Percentiles rank a stretch among this genome's conserved stretches.
phyloP scores from a whole-genome alignment of 768 basidiomycete genomes.

The Lactifluus rugatus region DNA sequence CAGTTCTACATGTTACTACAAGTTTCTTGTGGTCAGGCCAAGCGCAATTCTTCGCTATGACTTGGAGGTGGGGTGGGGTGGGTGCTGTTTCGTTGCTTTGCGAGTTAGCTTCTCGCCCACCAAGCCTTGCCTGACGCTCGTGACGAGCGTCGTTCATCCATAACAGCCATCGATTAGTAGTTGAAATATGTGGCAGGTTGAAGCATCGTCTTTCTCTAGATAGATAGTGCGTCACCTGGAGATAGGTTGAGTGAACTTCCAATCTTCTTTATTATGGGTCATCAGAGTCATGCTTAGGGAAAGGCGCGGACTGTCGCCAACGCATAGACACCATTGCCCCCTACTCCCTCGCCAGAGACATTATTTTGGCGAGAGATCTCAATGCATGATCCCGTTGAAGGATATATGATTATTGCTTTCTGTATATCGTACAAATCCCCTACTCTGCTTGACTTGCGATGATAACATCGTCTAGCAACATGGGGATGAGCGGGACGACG shows the following conservation, averaged over 20 bases:
- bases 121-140: too few relatives aligned
- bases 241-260: neutral
- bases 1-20: neutral
- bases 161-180: neutral
- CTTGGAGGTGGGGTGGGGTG: too few relatives aligned
- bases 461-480: conserved; percentile 63
- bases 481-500: neutral
- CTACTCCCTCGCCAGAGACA: neutral
- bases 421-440: conserved; percentile 15
- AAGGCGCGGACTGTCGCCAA: neutral
- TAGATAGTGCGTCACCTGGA: too few relatives aligned
- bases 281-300: neutral
- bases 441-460: conserved; percentile 61
- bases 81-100: too few relatives aligned
- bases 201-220: too few relatives aligned
- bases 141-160: neutral
- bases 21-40: neutral
- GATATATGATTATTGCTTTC: conserved; percentile 12
- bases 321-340: too few relatives aligned
- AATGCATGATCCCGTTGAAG: neutral
- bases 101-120: too few relatives aligned
- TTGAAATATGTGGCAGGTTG: too few relatives aligned
- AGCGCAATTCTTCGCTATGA: too few relatives aligned
- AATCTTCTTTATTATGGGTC: neutral
- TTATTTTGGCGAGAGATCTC: neutral